Conservation (phyloP, 495 filamentous ascomycete genomes). For the Talaromyces nanjingensis region DNA sequence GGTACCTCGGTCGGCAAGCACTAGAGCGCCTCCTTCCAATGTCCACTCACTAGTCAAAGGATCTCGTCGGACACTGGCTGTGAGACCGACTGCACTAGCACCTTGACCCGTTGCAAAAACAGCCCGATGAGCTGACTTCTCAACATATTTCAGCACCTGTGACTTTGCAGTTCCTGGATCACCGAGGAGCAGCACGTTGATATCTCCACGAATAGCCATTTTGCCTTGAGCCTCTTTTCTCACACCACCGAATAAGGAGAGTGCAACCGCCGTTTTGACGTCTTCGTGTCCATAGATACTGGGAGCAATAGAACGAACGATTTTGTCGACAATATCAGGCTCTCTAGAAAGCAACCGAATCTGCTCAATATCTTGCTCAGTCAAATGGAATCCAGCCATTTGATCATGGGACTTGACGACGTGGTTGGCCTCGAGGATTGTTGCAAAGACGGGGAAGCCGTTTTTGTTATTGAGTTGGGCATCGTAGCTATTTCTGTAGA, state of each 20-base stretch:
- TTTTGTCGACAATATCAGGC: conserved; percentile 88
- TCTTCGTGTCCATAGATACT: conserved; percentile 96
- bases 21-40: conserved; percentile 91
- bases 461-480: conserved; percentile 98
- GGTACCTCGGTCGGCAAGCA: conserved; percentile 90
- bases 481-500: conserved; percentile 98
- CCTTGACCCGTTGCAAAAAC: conserved; percentile 99
- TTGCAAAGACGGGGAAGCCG: conserved; percentile 98
- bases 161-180: conserved; percentile 99
- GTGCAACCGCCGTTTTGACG: conserved; percentile 94
- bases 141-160: conserved; percentile 94
- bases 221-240: conserved; percentile 83
- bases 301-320: conserved; percentile 89
- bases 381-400: conserved; percentile 92
- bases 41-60: conserved; percentile 98
- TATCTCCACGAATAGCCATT: conserved; percentile 90
- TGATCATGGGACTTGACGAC: conserved; percentile 96
- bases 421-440: conserved; percentile 95
- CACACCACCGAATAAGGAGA: conserved; percentile 93
- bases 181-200: conserved; percentile 95
- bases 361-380: conserved; percentile 88
- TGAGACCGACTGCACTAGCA: conserved; percentile 95
- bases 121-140: conserved; percentile 94
- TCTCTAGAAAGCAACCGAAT: conserved; percentile 85
- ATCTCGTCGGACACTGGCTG: conserved; percentile 91